Base-by-base conservation (phyloP, 768 basidiomycete species). In the Lyophyllum semitale region DNA sequence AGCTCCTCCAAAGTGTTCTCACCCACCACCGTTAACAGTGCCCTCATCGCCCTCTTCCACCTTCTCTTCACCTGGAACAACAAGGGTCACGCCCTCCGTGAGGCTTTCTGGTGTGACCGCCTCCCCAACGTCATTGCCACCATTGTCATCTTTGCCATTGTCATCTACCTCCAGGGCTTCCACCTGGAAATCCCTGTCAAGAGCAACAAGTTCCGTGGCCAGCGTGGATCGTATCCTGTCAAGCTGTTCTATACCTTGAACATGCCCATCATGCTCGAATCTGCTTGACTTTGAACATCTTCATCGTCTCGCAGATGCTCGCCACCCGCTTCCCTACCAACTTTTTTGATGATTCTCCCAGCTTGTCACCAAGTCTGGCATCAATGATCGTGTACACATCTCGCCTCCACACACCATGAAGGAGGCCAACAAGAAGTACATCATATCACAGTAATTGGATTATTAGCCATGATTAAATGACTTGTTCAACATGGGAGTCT, bases 181-280 rank as follows among this genome's bases (percentile, higher is more conserved):
- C 82, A 95, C 57, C 91, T 98, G 58, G 96, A 98, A 71, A 98
- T 98, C 68, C 96, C 95, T 7, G 93, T 98, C 70, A 98, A 98
- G 84, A 90, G 87, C 77, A 95, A 92, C 79, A 84, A 86, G 61
- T 93, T 95, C 87, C 84, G 95, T 54, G 97, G 97, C n/a, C 95
- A 98, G 71, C 83, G 95, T 27, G 95, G 93, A 38, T 84, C 85
- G 13, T 98, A 98, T 78, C 97, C 97, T 48, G 84, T 99, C 78
- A 98, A 98, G 77, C 85, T 98, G 33, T 98, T 99, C 78, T 99
- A 98, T 76, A 98, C 97, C 15, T 89, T 86, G 41, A 99, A 98
- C 78, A 99, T 98, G 96, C 96, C 96, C 54, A 98, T 99, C 80
- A 99, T 99, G 96, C 84, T 98, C 57, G 92, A 98, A 76, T 87